Evolutionary conservation across 202 grass and related monocot genomes (phyloP), one percentile per base, ranked within the genome.

Genomic region (Panicum hallii): DNA sequence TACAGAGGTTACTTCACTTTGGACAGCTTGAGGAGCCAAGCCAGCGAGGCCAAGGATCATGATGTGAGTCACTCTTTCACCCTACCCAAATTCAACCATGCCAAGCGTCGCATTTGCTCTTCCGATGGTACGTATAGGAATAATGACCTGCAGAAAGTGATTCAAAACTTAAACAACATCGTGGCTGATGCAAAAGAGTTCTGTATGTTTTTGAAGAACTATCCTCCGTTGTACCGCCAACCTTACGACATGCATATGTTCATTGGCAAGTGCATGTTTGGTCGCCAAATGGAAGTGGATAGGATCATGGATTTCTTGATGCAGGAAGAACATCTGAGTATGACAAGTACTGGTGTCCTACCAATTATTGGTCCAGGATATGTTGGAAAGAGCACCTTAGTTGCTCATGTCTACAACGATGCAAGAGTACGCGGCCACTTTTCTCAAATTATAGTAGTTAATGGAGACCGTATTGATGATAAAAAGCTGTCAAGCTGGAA

Each of bases 31-130:
- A 45, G 40, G 42, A 45, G 17, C 38, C 74, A 60, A 1, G n/a
- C 20, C 52, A 76, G 0, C 11, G 38, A 42, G 14, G 14, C 13
- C 12, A 72, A 7, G 15, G 13, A 49, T 17, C 45, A 52, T 52
- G 26, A 72, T 52, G 70, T 72, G 70, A 72, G 70, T 72, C 26
- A 72, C 70, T 72, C 70, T 32, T 34, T 32, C 32, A 22, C 45
- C 14, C 26, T 11, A 1, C 50, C 26, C 13, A 15, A 50, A 52
- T 50, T 34, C 46, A 72, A 72, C 1, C 45, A 1, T 9, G 6
- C 46, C 23, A 72, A 72, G 12, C 46, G 46, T 19, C 6, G 7
- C 26, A 14, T 32, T 52, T 30, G 5, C 12, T 52, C 46, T 5
- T 2, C 8, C 19, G 47, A 4, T 34, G 23, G 15, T 52, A 4